Percentiles rank a stretch among this genome's conserved stretches.
phyloP scores from a whole-genome alignment of 805 yeast genomes.

The Candida tibetensis region DNA sequence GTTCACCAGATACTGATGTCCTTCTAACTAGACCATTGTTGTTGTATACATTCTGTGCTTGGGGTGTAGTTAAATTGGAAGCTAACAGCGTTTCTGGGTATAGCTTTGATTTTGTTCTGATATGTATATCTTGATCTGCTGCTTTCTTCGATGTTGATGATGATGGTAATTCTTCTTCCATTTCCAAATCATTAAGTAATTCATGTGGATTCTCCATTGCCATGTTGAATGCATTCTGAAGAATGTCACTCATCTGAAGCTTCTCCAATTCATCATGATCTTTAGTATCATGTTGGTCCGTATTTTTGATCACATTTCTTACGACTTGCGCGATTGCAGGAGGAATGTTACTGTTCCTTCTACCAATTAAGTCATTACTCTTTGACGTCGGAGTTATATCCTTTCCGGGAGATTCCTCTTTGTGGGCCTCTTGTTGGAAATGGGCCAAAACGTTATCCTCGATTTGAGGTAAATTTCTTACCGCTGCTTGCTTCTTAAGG shows the following conservation, averaged over 20 bases:
- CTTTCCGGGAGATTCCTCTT: constrained; percentile 13
- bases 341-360: not conserved
- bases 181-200: constrained; percentile 36
- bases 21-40: too few species aligned
- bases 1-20: too few species aligned
- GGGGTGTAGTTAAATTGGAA: too few species aligned
- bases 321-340: constrained; percentile 4
- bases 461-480: constrained; percentile 27
- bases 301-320: constrained; percentile 1
- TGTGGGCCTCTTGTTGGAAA: constrained; percentile 33
- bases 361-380: too few species aligned
- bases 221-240: constrained; percentile 74
- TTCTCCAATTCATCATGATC: constrained; percentile 51
- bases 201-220: constrained; percentile 65
- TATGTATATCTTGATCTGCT: not conserved
- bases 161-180: constrained; percentile 18
- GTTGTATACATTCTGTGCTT: too few species aligned
- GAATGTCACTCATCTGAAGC: constrained; percentile 60
- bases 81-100: too few species aligned
- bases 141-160: not conserved
- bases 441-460: constrained; percentile 37
- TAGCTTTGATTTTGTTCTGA: too few species aligned
- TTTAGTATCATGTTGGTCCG: not conserved
- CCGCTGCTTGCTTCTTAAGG: constrained; percentile 6
- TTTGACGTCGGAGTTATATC: too few species aligned